Evolutionary conservation across 31 red algal species (phyloP), one percentile per base, ranked within the genome.

Genomic region (Endocladia muricata): DNA sequence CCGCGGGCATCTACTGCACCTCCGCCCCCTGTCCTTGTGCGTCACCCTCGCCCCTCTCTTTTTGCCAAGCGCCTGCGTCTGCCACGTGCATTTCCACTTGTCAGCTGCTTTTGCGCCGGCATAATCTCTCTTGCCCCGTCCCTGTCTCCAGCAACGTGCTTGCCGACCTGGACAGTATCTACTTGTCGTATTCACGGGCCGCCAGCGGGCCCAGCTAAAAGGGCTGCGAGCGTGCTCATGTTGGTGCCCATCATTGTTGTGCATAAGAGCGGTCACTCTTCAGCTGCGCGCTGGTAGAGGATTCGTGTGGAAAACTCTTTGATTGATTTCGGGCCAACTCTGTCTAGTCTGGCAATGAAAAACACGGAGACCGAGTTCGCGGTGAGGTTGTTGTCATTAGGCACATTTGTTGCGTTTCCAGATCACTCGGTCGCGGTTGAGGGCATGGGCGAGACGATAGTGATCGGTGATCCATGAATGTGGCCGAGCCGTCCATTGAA

Each of bases 261-360:
- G 6, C 94, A 97, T 57, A 90, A 97, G 57, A 61, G 77, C 37
- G 94, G 94, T 5, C 94, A 97, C 85, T 97, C 81, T 79, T 28
- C 90, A 2, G 94, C 94, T 1, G 88, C 94, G 38, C 77, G 94
- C 13, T 29, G 48, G 32, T 84, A 89, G 38, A 83, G 90, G 36
- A 97, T 97, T 17, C 84, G 86, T 31, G 94, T 97, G 28, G 82
- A 93, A 47, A 87, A 83, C 32, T 97, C 93, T 71, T 97, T 90
- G 43, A 84, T 94, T 54, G 90, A 91, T 32, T 97, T 97, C 55
- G 94, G 94, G 23, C 94, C 94, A 37, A 34, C 57, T 26, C 62
- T 97, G 5, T 79, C 73, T 48, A 59, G 58, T 2, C 86, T 81
- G 41, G 79, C 64, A 44, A 85, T 91, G 19, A 21, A 21, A 25